Base-by-base conservation (phyloP, 116 monocot species). In the Posidonia oceanica region DNA sequence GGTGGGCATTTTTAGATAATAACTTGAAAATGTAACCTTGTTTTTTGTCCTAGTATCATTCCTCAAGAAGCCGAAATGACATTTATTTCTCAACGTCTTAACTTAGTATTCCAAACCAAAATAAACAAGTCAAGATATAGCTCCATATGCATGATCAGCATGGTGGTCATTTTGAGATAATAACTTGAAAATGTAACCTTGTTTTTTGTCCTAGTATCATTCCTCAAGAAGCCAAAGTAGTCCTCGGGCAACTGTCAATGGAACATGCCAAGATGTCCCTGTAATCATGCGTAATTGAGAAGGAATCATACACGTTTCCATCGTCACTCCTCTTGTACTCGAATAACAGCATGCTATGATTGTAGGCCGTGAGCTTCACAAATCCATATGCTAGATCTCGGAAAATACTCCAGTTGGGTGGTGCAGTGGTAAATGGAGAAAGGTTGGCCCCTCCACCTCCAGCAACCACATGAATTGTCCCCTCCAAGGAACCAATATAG, bases 301-400 rank as follows among this genome's bases (percentile, higher is more conserved):
- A 98, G 54, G 80, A 80, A 67, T 98, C 93, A 52, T 90, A 81
- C 20, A 98, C 87, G 13, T 74, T 61, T 21, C 99, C 99, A 16
- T 90, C 80, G 18, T 86, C 77, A 78, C 91, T 99, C 69, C 77
- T 90, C 76, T 84, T 93, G 80, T 99, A 93, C 81, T 99, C 90
- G 5, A 90, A 74, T 56, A 93, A 52, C 21, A 99, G 78, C 2
- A 65, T 66, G 1, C 85, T 75, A 59, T 90, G 86, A 66, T 99
- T 88, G 73, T 83, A 84, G 0, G 93, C 87, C 0, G 93, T 90
- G 18, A 99, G 81, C 56, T 93, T 93, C 23, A 83, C 88, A 53
- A 93, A 99, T 17, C 98, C 98, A 48, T 64, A 86, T 61, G 93
- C 86, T 18, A 51, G 66, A 70, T 99, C 98, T 22, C 72, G 81